Evolutionary conservation across 2,329 filamentous ascomycete genomes (phyloP).

Genomic region (Paecilomyces variotii): DNA sequence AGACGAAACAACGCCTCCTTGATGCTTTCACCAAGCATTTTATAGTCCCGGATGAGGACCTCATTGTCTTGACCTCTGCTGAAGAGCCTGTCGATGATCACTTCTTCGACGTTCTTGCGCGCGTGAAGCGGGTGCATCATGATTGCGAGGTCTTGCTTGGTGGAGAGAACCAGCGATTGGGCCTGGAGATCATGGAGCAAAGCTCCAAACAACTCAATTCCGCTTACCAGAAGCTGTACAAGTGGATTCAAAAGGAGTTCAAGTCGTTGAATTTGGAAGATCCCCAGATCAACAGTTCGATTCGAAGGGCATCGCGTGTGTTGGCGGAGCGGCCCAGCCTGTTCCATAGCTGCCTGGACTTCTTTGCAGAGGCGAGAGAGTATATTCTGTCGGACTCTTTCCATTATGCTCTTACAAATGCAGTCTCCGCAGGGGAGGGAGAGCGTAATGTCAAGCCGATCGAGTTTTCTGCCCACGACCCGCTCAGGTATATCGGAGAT

Average conservation of each 20-base stretch:
- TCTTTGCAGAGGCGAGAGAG: conserved; percentile 84
- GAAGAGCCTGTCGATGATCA: conserved; percentile 75
- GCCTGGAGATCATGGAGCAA: conserved; percentile 84
- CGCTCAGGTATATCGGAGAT: conserved; percentile 83
- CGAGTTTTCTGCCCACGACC: conserved; percentile 86
- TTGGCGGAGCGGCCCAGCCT: conserved; percentile 81
- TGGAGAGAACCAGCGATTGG: conserved; percentile 79
- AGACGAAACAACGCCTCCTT: conserved; percentile 72
- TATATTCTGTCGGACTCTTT: conserved; percentile 82
- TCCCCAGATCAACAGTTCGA: conserved; percentile 78
- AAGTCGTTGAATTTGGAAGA: conserved; percentile 89
- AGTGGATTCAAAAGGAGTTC: conserved; percentile 91
- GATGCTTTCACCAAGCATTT: conserved; percentile 75
- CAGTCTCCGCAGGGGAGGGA: conserved; percentile 48
- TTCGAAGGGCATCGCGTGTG: conserved; percentile 75
- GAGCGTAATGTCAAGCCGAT: conserved; percentile 73
- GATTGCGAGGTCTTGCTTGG: conserved; percentile 87
- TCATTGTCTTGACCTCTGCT: conserved; percentile 65
- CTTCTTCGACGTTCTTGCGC: conserved; percentile 70
- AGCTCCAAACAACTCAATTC: conserved; percentile 78
- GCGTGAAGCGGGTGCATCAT: conserved; percentile 77
- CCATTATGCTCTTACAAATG: conserved; percentile 76
- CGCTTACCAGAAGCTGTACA: conserved; percentile 91
- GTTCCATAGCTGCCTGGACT: conserved; percentile 89
- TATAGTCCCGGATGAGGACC: conserved; percentile 71